These are phyloP conservation scores for Hypoxylon rickii DNA, from an alignment of 495 filamentous ascomycete species.

Conservation along the genomic window DNA sequence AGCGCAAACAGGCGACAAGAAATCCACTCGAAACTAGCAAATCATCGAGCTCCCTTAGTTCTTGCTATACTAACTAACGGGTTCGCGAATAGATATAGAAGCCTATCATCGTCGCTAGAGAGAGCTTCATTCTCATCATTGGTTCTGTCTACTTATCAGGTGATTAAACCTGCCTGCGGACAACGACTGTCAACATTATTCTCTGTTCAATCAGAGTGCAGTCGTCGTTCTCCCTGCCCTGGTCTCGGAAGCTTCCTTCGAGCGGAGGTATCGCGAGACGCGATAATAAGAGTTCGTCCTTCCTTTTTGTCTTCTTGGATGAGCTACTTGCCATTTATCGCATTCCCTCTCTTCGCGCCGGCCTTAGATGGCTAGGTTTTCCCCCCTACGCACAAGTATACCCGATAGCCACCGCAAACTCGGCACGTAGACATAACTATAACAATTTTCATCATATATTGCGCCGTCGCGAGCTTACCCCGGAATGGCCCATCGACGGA, in stretches of 20 bases:
- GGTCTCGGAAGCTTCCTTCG: constrained; percentile 22
- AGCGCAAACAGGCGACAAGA: constrained; percentile 39
- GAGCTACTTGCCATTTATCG: constrained; percentile 22
- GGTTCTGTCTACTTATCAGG: constrained; percentile 50
- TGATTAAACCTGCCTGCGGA: constrained; percentile 56
- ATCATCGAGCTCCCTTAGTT: constrained; percentile 46
- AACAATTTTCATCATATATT: constrained; percentile 29
- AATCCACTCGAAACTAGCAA: constrained; percentile 43
- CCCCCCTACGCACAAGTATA: constrained; percentile 18
- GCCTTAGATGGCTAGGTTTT: constrained; percentile 10
- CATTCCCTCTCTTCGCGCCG: constrained; percentile 25
- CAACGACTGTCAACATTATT: constrained; percentile 44
- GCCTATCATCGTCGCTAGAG: constrained; percentile 52
- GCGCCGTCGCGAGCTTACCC: constrained; percentile 35
- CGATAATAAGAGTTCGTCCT: constrained; percentile 8
- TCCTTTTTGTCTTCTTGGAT: constrained; percentile 17
- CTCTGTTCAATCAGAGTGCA: constrained; percentile 46
- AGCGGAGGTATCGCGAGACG: constrained; percentile 34
- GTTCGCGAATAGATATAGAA: constrained; percentile 44
- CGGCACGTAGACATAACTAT: constrained; percentile 30
- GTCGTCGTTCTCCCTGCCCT: constrained; percentile 24
- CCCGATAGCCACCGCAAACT: constrained; percentile 32
- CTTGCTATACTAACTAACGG: constrained; percentile 40
- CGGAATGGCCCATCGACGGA: constrained; percentile 25
- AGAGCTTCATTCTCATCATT: constrained; percentile 46